Conservation (phyloP, 225 moss, liverwort and hornwort species). For the Straminergon stramineum region DNA sequence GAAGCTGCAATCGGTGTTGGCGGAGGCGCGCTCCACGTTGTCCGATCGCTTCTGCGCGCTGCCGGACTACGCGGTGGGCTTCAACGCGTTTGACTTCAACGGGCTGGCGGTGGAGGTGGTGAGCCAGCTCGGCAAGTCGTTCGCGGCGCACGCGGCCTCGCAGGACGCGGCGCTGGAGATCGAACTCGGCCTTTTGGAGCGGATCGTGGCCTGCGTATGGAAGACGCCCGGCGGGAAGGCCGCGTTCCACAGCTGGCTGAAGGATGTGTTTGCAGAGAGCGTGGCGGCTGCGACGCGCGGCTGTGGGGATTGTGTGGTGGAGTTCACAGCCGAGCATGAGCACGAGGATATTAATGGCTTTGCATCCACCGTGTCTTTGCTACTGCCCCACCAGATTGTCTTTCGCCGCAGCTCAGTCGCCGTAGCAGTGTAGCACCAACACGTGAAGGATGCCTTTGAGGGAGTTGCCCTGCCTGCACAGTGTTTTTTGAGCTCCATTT, state of each 20-base stretch:
- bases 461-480: constrained; percentile 28
- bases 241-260: constrained; percentile 43
- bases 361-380: background rate
- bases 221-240: constrained; percentile 30
- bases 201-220: constrained; percentile 56
- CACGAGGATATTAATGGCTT: background rate
- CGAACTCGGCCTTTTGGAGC: constrained; percentile 39
- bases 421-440: background rate
- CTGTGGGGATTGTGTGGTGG: constrained; percentile 16
- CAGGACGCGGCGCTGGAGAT: constrained; percentile 31
- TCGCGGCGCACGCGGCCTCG: background rate
- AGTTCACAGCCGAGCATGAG: background rate
- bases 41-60: constrained; percentile 38
- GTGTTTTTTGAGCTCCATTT: constrained; percentile 1
- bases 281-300: background rate
- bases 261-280: constrained; percentile 31
- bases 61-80: constrained; percentile 54
- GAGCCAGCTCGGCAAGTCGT: constrained; percentile 28
- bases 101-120: constrained; percentile 33
- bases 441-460: constrained; percentile 39
- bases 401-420: background rate
- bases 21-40: constrained; percentile 22
- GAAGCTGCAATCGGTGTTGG: constrained; percentile 24
- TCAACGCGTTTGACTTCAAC: constrained; percentile 54
- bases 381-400: constrained; percentile 9